Evolutionary conservation across 208 protist species (phyloP).

Genomic region (Acanthamoeba castellanii): DNA sequence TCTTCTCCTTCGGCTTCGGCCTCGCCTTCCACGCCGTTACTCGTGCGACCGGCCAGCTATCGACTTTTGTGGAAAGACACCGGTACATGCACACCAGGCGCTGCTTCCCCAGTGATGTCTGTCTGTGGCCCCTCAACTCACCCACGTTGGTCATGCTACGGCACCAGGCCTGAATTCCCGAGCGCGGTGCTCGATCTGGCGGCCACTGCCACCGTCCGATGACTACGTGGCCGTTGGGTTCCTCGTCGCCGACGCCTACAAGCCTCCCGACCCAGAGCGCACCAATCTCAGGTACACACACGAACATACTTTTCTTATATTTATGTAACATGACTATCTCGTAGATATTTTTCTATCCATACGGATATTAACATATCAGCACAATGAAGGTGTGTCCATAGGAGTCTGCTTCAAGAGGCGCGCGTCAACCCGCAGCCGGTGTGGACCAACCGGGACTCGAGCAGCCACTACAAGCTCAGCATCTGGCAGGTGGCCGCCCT

Average conservation of each 20-base stretch:
- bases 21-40: background rate
- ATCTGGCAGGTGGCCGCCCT: background rate
- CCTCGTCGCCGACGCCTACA: background rate
- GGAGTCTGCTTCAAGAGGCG: background rate
- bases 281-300: background rate
- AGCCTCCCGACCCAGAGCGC: background rate
- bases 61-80: slow-evolving; percentile 8
- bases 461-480: slow-evolving; percentile 53
- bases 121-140: no score
- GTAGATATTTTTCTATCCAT: no score
- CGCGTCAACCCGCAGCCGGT: slow-evolving; percentile 24
- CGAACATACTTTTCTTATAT: background rate
- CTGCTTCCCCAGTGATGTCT: background rate
- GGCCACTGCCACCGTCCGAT: slow-evolving; percentile 33
- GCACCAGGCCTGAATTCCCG: background rate
- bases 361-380: no score
- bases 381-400: background rate
- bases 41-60: background rate
- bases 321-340: background rate
- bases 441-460: slow-evolving; percentile 13
- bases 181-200: slow-evolving; percentile 23
- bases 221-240: slow-evolving; percentile 13
- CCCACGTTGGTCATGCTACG: background rate
- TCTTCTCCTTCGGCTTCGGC: background rate
- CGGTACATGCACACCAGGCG: background rate